phyloP scores from a whole-genome alignment of 495 filamentous ascomycete species.

The Daldinia grandis region DNA sequence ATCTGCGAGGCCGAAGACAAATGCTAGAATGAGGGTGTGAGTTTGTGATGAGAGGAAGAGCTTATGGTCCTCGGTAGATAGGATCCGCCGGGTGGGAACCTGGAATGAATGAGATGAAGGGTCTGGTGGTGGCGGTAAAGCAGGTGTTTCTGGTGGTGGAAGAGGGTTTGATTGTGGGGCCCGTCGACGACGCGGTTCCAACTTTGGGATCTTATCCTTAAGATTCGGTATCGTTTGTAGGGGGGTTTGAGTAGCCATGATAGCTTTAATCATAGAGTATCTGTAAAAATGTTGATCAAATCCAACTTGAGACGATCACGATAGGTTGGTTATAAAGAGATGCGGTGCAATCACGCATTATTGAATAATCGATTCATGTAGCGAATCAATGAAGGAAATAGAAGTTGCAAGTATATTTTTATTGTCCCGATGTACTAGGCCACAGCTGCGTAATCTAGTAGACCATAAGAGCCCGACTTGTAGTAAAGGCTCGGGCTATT shows the following conservation, averaged over 20 bases:
- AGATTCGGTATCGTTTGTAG: slow-evolving; percentile 62
- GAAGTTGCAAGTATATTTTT: background rate
- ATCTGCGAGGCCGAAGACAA: slow-evolving; percentile 87
- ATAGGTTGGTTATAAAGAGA: slow-evolving; percentile 29
- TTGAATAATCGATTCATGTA: slow-evolving; percentile 23
- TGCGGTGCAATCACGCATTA: slow-evolving; percentile 6
- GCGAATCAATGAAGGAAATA: slow-evolving; percentile 5
- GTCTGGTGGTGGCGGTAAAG: slow-evolving; percentile 74
- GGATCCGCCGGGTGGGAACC: slow-evolving; percentile 76
- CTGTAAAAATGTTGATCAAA: background rate
- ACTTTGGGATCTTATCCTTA: slow-evolving; percentile 70
- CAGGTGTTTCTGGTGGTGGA: slow-evolving; percentile 75
- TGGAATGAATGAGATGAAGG: slow-evolving; percentile 68
- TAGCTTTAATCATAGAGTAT: background rate
- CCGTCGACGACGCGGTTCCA: slow-evolving; percentile 69
- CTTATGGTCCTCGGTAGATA: slow-evolving; percentile 80
- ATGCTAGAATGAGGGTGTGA: slow-evolving; percentile 78
- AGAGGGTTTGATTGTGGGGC: slow-evolving; percentile 63
- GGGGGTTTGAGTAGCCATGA: slow-evolving; percentile 43
- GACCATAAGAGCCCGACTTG: no score
- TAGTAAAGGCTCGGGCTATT: no score
- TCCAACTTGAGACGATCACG: background rate
- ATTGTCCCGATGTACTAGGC: background rate
- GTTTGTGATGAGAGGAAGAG: slow-evolving; percentile 82
- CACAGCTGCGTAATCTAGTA: no score